Evolutionary conservation across 352 stramenopile genomes (phyloP), one percentile per base, ranked within the genome.

Genomic region (Pythium rhizo-oryzae): DNA sequence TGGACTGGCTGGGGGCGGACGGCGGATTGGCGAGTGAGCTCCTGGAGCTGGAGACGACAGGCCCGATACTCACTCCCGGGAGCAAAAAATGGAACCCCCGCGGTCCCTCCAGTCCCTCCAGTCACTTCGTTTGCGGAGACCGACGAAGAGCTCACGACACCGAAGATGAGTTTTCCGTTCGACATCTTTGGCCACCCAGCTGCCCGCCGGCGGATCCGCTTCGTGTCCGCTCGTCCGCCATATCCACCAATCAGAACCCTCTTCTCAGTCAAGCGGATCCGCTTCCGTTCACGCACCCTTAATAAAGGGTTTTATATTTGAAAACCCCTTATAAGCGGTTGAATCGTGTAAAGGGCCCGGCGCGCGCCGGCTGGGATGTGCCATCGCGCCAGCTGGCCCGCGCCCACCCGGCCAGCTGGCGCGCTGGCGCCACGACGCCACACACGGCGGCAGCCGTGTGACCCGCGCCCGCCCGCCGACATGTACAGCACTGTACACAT

Each of bases 241-340:
- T 24, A 49, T 69, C 53, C 53, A 62, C 63, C 63, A 65, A 65
- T 70, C 46, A 52, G 0, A 57, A 19, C n/a, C 2, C 28, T 51
- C 2, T 4, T 16, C 0, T n/a, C 21, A 28, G 0, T 28, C 1
- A 47, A 57, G 62, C 24, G 62, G 51, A 69, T 69, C 62, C 62
- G 28, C 62, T 62, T 54, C n/a, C 15, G 5, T 24, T 12, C 5
- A 11, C 44, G 28, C 28, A 43, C 25, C 52, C 52, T 44, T 4
- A 39, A 37, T 55, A 37, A 19, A 24, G 51, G 15, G 12, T 7
- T 28, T 18, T 41, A 9, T 4, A 15, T 15, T 41, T 23, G 2
- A 46, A 46, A 50, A 35, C 55, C 55, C 55, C 12, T 24, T 52
- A 39, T 52, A 41, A 52, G 19, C 37, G 55, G 39, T 62, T 24